These are phyloP conservation scores for Oryza punctata DNA, from an alignment of 176 grass and related monocot species.

Conservation along the genomic window DNA sequence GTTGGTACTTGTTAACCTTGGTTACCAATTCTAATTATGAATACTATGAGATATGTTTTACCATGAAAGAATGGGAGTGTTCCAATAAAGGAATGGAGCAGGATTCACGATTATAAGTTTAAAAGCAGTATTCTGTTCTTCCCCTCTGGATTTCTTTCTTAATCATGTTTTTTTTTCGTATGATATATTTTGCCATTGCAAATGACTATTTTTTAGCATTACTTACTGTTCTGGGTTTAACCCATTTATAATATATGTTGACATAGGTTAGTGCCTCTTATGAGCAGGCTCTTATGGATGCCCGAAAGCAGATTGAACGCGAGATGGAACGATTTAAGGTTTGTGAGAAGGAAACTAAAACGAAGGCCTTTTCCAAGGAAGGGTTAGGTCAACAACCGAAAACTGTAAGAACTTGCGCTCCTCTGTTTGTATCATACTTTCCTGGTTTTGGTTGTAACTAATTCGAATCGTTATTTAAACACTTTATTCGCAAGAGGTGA, in stretches of 20 bases:
- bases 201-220: slow-evolving; percentile 21
- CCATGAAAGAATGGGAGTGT: background rate
- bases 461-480: slow-evolving; percentile 28
- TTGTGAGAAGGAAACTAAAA: slow-evolving; percentile 99
- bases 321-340: slow-evolving; percentile 99
- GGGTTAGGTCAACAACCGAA: slow-evolving; percentile 98
- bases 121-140: background rate
- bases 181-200: slow-evolving; percentile 16
- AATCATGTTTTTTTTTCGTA: slow-evolving; percentile 12
- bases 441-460: slow-evolving; percentile 11
- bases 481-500: slow-evolving; percentile 9
- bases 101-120: background rate
- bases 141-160: background rate
- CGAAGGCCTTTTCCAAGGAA: slow-evolving; percentile 99
- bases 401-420: slow-evolving; percentile 66
- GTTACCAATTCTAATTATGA: slow-evolving; percentile 3
- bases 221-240: slow-evolving; percentile 56
- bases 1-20: background rate
- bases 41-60: slow-evolving; percentile 13
- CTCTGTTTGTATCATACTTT: slow-evolving; percentile 37
- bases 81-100: slow-evolving; percentile 24
- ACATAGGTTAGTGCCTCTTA: slow-evolving; percentile 87
- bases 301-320: slow-evolving; percentile 94
- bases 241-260: slow-evolving; percentile 77
- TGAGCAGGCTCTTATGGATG: slow-evolving; percentile 99